A percentile compares a stretch with the other conserved stretches of the same genome.
phyloP scores from a whole-genome alignment of 2,329 filamentous ascomycete genomes.

The Bipolaris victoriae region DNA sequence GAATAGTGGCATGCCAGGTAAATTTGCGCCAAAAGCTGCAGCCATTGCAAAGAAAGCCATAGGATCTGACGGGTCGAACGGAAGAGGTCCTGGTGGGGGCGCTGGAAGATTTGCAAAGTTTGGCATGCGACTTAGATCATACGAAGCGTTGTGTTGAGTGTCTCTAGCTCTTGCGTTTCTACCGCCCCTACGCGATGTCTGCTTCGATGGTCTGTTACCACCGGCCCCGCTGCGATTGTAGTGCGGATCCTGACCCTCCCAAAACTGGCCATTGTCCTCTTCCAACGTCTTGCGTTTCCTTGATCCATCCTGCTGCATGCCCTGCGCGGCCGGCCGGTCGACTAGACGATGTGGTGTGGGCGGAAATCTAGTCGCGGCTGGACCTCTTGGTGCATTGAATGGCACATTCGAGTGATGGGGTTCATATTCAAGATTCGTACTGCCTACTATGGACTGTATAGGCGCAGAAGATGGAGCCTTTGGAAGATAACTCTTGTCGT shows the following conservation, averaged over 20 bases:
- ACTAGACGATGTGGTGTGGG: constrained; percentile 19
- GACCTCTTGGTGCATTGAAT: constrained; percentile 33
- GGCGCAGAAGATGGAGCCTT: constrained; percentile 29
- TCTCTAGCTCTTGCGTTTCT: constrained; percentile 17
- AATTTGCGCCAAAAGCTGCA: constrained; percentile 51
- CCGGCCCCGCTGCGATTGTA: constrained; percentile 37
- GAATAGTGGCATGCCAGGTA: constrained; percentile 49
- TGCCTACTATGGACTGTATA: constrained; percentile 31
- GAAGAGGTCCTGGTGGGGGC: constrained; percentile 55
- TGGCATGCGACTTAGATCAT: constrained; percentile 18
- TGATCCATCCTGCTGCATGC: constrained; percentile 22
- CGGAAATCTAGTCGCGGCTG: constrained; percentile 22
- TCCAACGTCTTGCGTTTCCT: constrained; percentile 66
- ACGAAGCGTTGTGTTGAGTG: constrained; percentile 13
- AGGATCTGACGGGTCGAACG: constrained; percentile 65
- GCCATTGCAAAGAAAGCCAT: constrained; percentile 69
- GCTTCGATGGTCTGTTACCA: constrained; percentile 53
- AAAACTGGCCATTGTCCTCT: constrained; percentile 54
- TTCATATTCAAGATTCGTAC: constrained; percentile 29
- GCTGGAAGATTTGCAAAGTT: constrained; percentile 44
- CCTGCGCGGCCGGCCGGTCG: constrained; percentile 18
- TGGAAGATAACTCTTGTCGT: constrained; percentile 56
- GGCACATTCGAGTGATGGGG: constrained; percentile 24
- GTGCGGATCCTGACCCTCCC: constrained; percentile 50
- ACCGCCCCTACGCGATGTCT: constrained; percentile 64